Percentiles rank a stretch among this genome's conserved stretches.
phyloP scores from a whole-genome alignment of 768 basidiomycete species.

The Paxillus involutus region DNA sequence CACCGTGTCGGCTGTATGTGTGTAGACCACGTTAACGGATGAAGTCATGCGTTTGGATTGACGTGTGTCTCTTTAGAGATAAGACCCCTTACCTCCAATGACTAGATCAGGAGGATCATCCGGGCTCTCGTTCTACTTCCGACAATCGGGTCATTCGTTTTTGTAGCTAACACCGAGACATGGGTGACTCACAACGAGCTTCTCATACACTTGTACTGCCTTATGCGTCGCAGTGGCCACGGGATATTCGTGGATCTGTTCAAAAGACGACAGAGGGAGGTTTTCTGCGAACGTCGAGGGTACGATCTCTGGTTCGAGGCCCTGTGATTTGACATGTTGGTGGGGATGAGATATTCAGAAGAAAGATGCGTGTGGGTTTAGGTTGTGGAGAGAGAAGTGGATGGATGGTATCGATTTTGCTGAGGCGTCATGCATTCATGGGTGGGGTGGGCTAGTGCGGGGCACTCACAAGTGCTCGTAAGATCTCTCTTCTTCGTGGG shows the following conservation, averaged over 20 bases:
- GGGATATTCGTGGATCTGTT: constrained; percentile 71
- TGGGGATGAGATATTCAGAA: too few species aligned
- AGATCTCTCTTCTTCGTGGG: constrained; percentile 81
- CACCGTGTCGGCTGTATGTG: constrained; percentile 81
- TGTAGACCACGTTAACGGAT: background rate
- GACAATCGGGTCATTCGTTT: background rate
- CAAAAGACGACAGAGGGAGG: constrained; percentile 63
- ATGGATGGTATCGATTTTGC: background rate
- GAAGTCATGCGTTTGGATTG: background rate
- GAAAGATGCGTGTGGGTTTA: background rate
- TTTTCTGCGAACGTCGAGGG: constrained; percentile 83
- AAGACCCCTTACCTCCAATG: constrained; percentile 55
- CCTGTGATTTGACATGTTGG: constrained; percentile 34
- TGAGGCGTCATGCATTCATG: background rate
- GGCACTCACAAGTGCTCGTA: constrained; percentile 67
- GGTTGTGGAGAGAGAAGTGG: background rate
- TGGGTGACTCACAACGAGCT: constrained; percentile 57
- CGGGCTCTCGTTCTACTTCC: constrained; percentile 46
- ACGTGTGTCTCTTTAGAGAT: background rate
- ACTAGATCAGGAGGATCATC: constrained; percentile 80
- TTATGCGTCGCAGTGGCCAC: constrained; percentile 76
- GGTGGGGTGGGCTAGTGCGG: background rate
- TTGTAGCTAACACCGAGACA: background rate
- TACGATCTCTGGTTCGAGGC: constrained; percentile 66
- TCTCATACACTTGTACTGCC: constrained; percentile 85